Evolutionary conservation across 2,329 filamentous ascomycete species (phyloP), one percentile per base, ranked within the genome.

Genomic region (Penicillium glabrum): DNA sequence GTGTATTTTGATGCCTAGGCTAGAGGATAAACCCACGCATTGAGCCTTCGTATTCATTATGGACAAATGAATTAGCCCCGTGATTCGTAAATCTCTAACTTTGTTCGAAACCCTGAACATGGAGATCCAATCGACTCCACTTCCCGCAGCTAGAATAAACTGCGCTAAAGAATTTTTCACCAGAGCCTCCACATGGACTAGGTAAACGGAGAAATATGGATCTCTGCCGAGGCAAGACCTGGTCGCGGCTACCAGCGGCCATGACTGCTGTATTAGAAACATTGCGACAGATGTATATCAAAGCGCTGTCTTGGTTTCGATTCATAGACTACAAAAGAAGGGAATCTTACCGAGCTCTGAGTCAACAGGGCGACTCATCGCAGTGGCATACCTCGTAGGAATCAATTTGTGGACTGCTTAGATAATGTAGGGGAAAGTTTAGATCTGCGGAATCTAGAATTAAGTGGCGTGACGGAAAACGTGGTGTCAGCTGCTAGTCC

Each of bases 401-500:
- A 41, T 2, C 39, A 23, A 43, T 3, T 10, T 21, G 10, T 21
- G 9, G n/a, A 10, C 10, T 13, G 23, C 7, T 9, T 46, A 23
- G 8, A 46, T 19, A 29, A 29, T 46, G 8, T 29, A 29, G 27
- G 27, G 31, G 31, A 7, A 33, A 33, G 13, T 16, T 31, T 46
- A 24, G n/a, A 27, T 19, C 24, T 19, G 44, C 26, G 31, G 11
- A 26, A 41, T 31, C 47, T 48, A 24, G n/a, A 49, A 35, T 48
- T 41, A 23, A 23, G 58, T 57, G 54, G 52, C 52, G 52, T 58
- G 55, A 53, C 44, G 11, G 4, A 21, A 43, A 39, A 23, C 31
- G 14, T 44, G 33, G 52, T 45, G n/a, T 8, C 23, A 35, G 44
- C 27, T 39, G 35, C 43, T 55, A 60, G 49, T 58, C 58, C 57